Evolutionary conservation across 495 filamentous ascomycete species (phyloP), one percentile per base, ranked within the genome.

Genomic region (Chaetomium cochliodes): DNA sequence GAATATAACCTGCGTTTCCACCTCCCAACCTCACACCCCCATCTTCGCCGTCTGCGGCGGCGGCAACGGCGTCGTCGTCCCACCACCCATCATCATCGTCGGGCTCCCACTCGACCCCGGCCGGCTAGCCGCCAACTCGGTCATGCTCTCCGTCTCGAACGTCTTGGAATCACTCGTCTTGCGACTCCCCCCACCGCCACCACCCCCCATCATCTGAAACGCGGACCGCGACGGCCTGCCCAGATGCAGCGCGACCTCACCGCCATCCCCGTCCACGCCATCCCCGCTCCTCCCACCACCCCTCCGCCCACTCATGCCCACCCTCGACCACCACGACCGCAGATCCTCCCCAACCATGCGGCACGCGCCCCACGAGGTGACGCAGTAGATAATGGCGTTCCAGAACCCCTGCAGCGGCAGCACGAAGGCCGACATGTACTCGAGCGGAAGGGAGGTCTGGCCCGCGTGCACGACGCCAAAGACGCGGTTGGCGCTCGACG

Each of bases 351-450:
- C 73, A 4, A 80, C 69, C 20, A 70, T 64, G 66, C 74, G 74
- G 63, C 78, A 81, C 4, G 81, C 81, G 28, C 72, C 67, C 78
- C 78, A 81, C 26, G 79, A 85, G 2, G 90, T 91, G 20, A 85
- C 85, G 5, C 86, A 72, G 77, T 96, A 96, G 63, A 96, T 91
- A 57, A 91, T 71, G 28, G 86, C 85, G 71, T 96, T 96, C 88
- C 90, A 93, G 72, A 93, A 92, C 2, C 92, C 92, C 71, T 96
- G 92, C 0, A 92, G 78, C 0, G 92, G 92, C 15, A 96, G 81
- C 0, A 94, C 91, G 55, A 92, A 82, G 1, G 88, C 84, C n/a
- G 88, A 86, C 47, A 86, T 81, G 66, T 88, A 88, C 68, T 90
- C 87, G 22, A 96, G 82, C 20, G 80, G 78, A 54, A 88, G 86